phyloP scores from a whole-genome alignment of 2,329 filamentous ascomycete genomes.

The Pseudogymnoascus sp. region DNA sequence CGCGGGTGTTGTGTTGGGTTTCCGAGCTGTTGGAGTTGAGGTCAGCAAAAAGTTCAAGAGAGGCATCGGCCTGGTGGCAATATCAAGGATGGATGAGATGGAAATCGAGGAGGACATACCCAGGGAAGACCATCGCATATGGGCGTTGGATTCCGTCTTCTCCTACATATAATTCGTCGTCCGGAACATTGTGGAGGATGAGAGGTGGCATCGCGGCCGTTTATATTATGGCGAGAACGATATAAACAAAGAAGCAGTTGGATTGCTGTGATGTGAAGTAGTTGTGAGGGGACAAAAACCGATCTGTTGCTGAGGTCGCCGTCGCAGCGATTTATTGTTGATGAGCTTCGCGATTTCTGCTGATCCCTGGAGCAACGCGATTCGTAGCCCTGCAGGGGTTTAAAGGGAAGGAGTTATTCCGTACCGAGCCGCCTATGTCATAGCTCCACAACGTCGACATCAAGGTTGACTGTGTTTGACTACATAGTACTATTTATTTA shows the following conservation, averaged over 20 bases:
- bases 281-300: not conserved
- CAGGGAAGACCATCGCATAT: slow-evolving; percentile 57
- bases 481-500: not conserved
- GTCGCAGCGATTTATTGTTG: slow-evolving; percentile 8
- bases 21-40: not conserved
- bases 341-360: slow-evolving; percentile 10
- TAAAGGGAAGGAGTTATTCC: slow-evolving; percentile 4
- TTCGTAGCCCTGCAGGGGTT: slow-evolving; percentile 1
- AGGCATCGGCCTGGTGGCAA: not conserved
- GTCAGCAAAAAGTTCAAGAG: not conserved
- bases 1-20: slow-evolving; percentile 28
- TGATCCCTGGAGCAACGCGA: slow-evolving; percentile 6
- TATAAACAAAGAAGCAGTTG: not conserved
- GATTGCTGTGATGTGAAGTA: not conserved
- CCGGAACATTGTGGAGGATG: slow-evolving; percentile 59
- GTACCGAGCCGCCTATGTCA: slow-evolving; percentile 10
- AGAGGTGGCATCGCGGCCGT: slow-evolving; percentile 47
- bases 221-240: not conserved
- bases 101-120: slow-evolving; percentile 37
- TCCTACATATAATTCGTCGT: slow-evolving; percentile 57
- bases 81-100: not conserved
- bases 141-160: slow-evolving; percentile 57
- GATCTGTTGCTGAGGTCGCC: slow-evolving; percentile 5
- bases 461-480: not conserved
- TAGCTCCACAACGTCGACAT: slow-evolving; percentile 1